Conservation (phyloP, 2,329 filamentous ascomycete genomes). For the Boeremia exigua region DNA sequence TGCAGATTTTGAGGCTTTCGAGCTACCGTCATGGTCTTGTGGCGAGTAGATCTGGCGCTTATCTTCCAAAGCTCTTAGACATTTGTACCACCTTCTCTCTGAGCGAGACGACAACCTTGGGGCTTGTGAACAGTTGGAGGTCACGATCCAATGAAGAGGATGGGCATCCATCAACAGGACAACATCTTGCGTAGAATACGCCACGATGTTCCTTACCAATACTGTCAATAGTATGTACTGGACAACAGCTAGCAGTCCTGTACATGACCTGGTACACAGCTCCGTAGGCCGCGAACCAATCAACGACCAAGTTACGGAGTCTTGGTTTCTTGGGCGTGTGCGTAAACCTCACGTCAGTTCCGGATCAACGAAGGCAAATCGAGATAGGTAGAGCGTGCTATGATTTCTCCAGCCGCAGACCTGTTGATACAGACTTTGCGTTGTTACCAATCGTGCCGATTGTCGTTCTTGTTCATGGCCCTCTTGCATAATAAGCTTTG, state of each 20-base stretch:
- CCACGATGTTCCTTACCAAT: slow-evolving; percentile 25
- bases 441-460: slow-evolving; percentile 25
- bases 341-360: background rate
- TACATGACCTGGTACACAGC: slow-evolving; percentile 43
- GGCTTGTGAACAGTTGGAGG: slow-evolving; percentile 19
- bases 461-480: slow-evolving; percentile 21
- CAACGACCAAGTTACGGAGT: slow-evolving; percentile 29
- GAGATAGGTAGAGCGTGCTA: slow-evolving; percentile 16
- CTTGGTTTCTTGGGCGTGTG: slow-evolving; percentile 23
- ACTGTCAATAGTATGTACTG: slow-evolving; percentile 37
- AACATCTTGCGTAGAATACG: slow-evolving; percentile 26
- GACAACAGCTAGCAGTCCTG: slow-evolving; percentile 36
- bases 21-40: slow-evolving; percentile 19
- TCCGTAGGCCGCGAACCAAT: slow-evolving; percentile 41
- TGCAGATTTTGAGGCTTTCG: slow-evolving; percentile 33
- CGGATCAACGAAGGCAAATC: slow-evolving; percentile 15
- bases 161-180: slow-evolving; percentile 28
- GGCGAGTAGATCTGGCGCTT: slow-evolving; percentile 45
- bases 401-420: slow-evolving; percentile 19
- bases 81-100: slow-evolving; percentile 39
- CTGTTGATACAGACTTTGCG: slow-evolving; percentile 23
- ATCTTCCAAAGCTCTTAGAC: slow-evolving; percentile 31
- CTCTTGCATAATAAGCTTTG: slow-evolving; percentile 24
- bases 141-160: slow-evolving; percentile 36
- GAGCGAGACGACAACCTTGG: slow-evolving; percentile 29